A percentile compares a stretch with the other conserved stretches of the same genome.
phyloP scores from a whole-genome alignment of 2,329 filamentous ascomycete genomes.

The Fusarium tricinctum region DNA sequence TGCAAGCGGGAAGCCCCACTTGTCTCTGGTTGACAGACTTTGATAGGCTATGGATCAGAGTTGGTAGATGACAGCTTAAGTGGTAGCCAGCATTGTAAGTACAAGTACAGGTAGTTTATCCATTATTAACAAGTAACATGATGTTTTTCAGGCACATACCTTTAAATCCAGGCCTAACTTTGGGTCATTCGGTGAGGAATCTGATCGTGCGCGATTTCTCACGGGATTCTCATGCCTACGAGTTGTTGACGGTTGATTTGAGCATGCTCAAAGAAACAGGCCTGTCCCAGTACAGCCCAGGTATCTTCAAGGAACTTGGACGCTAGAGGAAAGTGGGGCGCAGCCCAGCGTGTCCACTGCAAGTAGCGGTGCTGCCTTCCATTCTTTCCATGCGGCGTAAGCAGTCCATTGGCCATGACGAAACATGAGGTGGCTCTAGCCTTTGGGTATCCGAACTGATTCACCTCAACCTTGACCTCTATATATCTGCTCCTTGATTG shows the following conservation, averaged over 20 bases:
- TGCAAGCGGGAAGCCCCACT: conserved; percentile 27
- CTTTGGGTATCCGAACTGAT: conserved; percentile 31
- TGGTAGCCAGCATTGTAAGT: background rate
- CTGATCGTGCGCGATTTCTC: background rate
- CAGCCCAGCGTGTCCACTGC: conserved; percentile 36
- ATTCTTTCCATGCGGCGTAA: conserved; percentile 45
- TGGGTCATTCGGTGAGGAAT: background rate
- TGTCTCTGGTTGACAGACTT: conserved; percentile 8
- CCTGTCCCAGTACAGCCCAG: background rate
- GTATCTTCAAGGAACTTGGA: conserved; percentile 20
- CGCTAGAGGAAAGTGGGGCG: conserved; percentile 42
- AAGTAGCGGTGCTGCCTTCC: conserved; percentile 44
- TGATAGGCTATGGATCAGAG: conserved; percentile 16
- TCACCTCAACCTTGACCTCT: conserved; percentile 35
- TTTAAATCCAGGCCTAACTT: background rate
- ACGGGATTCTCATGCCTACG: background rate
- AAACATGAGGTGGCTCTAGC: conserved; percentile 44
- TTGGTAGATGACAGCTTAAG: conserved; percentile 3
- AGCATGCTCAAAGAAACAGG: background rate
- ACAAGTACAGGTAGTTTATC: background rate
- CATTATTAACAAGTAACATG: background rate
- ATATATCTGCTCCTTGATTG: conserved; percentile 10
- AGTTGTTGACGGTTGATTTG: background rate
- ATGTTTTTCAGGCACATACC: background rate
- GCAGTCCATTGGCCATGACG: conserved; percentile 47